These are phyloP conservation scores for Sanghuangporus baumii DNA, from an alignment of 1,284 basidiomycete genomes.

Conservation along the genomic window DNA sequence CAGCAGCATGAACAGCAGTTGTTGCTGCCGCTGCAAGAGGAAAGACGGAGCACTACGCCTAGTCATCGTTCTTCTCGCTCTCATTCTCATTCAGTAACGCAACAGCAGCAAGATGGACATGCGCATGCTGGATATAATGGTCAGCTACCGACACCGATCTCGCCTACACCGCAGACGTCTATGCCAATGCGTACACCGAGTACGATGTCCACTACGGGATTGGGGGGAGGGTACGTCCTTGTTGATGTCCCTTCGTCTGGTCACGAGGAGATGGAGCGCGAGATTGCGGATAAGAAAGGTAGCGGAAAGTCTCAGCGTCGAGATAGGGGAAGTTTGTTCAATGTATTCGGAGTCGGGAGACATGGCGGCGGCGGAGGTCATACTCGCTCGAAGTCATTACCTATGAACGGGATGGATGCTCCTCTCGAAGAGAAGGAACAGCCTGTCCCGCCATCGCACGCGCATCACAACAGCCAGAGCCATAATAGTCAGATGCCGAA, in stretches of 20 bases:
- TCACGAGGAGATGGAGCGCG: not conserved
- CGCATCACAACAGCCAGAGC: not conserved
- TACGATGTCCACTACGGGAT: not conserved
- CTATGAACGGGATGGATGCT: not conserved
- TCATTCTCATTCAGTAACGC: not conserved
- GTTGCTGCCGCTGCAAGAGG: not conserved
- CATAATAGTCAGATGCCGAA: not conserved
- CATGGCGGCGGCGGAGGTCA: not conserved
- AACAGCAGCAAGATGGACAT: not conserved
- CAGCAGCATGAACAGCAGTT: not conserved
- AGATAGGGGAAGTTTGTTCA: conserved; percentile 4
- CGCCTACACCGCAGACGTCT: not conserved
- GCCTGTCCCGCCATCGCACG: not conserved
- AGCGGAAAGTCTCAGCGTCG: not conserved
- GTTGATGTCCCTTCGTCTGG: not conserved
- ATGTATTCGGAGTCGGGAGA: not conserved
- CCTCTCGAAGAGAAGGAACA: not conserved
- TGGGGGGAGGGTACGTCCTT: conserved; percentile 11
- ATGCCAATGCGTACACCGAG: not conserved
- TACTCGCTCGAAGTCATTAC: not conserved
- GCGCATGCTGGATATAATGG: not conserved
- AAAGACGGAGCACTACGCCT: not conserved
- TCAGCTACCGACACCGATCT: not conserved
- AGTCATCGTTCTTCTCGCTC: not conserved
- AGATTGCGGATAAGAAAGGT: not conserved